phyloP scores from a whole-genome alignment of 257 asterid species.

The Ilex aquifolium region DNA sequence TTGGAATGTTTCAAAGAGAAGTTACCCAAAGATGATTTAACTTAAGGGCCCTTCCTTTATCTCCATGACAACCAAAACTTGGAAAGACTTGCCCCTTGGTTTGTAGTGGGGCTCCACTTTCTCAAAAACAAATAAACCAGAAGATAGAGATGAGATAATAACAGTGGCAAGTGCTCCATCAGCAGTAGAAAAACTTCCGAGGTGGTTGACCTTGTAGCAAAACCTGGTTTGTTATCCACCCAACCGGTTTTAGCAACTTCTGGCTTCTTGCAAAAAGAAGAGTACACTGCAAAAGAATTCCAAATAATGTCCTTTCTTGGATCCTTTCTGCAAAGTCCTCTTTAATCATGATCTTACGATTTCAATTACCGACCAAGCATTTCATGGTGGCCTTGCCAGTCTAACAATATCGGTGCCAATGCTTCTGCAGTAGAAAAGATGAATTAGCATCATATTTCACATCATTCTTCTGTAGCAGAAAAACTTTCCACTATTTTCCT shows the following conservation, averaged over 20 bases:
- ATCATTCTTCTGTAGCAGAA: neutral
- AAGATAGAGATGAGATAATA: slow-evolving; percentile 14
- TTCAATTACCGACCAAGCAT: slow-evolving; percentile 15
- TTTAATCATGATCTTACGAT: slow-evolving; percentile 7
- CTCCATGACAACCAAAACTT: slow-evolving; percentile 30
- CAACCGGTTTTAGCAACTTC: slow-evolving; percentile 14
- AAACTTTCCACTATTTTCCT: too few relatives aligned
- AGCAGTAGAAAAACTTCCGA: slow-evolving; percentile 13
- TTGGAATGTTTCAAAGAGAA: slow-evolving; percentile 34
- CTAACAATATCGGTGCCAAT: slow-evolving; percentile 25
- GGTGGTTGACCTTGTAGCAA: slow-evolving; percentile 15
- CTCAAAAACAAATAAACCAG: slow-evolving; percentile 18
- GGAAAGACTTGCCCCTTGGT: slow-evolving; percentile 31
- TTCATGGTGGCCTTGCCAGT: slow-evolving; percentile 24
- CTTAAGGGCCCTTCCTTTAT: slow-evolving; percentile 18
- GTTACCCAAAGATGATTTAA: slow-evolving; percentile 28
- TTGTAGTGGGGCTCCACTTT: slow-evolving; percentile 27
- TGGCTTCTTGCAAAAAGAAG: slow-evolving; percentile 2
- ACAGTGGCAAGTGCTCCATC: slow-evolving; percentile 20
- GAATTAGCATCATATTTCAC: slow-evolving; percentile 8
- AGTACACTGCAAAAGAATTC: neutral
- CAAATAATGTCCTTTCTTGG: slow-evolving; percentile 19
- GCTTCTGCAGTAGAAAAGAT: slow-evolving; percentile 32
- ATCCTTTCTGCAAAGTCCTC: slow-evolving; percentile 8
- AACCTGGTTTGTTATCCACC: slow-evolving; percentile 14